phyloP scores from a whole-genome alignment of 2,329 filamentous ascomycete genomes.

The Aureobasidium uvarum region DNA sequence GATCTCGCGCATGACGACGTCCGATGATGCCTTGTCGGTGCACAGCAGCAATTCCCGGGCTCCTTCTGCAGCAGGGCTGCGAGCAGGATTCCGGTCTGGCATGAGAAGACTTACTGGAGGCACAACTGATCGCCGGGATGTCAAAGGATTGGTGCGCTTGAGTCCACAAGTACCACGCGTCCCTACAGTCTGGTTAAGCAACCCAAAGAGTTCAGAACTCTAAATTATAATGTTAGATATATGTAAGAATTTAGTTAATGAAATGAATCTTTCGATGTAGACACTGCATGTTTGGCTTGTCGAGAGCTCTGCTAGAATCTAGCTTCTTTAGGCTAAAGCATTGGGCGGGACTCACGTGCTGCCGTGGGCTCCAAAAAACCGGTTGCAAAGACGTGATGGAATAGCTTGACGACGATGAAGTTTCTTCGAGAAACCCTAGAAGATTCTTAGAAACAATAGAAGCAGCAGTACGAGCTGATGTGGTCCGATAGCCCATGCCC shows the following conservation, averaged over 20 bases:
- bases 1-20: constrained; percentile 45
- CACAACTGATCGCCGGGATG: constrained; percentile 36
- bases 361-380: no score
- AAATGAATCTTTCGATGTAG: not conserved
- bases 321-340: no score
- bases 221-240: not conserved
- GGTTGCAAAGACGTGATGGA: no score
- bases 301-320: not conserved
- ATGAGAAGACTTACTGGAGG: constrained; percentile 59
- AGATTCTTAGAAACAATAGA: no score
- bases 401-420: not conserved
- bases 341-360: not conserved
- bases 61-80: constrained; percentile 28
- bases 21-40: constrained; percentile 30
- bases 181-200: constrained; percentile 45
- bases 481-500: no score
- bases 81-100: constrained; percentile 51
- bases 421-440: not conserved
- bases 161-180: constrained; percentile 52
- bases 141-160: constrained; percentile 41
- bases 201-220: constrained; percentile 38
- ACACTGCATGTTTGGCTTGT: not conserved
- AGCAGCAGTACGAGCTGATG: no score
- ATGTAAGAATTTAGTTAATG: not conserved
- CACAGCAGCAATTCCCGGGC: constrained; percentile 3